Conservation (phyloP, 192 early-diverging fungal genomes). For the Neocallimastix lanati region DNA sequence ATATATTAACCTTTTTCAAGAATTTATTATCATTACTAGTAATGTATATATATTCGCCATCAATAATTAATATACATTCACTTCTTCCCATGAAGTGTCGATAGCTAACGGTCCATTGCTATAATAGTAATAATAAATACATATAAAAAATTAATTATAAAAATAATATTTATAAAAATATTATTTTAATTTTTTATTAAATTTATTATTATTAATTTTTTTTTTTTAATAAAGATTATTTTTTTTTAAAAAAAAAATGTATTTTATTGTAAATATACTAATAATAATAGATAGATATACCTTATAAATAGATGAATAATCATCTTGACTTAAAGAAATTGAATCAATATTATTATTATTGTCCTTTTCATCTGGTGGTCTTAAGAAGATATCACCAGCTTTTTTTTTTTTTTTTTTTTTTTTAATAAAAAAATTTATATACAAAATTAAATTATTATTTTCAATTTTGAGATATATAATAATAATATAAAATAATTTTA, state of each 20-base stretch:
- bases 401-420: neutral
- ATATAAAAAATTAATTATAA: too few relatives aligned
- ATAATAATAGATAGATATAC: too few relatives aligned
- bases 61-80: conserved; percentile 76
- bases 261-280: too few relatives aligned
- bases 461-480: too few relatives aligned
- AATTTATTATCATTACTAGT: conserved; percentile 62
- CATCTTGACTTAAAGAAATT: conserved; percentile 15
- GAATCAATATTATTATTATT: conserved; percentile 3
- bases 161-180: too few relatives aligned
- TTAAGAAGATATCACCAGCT: conserved; percentile 36
- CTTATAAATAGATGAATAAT: conserved; percentile 29
- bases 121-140: conserved; percentile 2
- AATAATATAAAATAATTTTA: too few relatives aligned
- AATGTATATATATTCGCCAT: conserved; percentile 82
- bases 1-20: conserved; percentile 14
- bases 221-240: too few relatives aligned
- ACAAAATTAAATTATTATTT: too few relatives aligned
- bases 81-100: conserved; percentile 72
- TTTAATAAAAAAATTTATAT: too few relatives aligned
- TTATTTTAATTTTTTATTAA: too few relatives aligned
- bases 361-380: conserved; percentile 28
- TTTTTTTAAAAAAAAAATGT: too few relatives aligned
- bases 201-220: too few relatives aligned
- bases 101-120: conserved; percentile 71